Evolutionary conservation across 148 eudicot species (phyloP).

Genomic region (Vaccinium darrowii): DNA sequence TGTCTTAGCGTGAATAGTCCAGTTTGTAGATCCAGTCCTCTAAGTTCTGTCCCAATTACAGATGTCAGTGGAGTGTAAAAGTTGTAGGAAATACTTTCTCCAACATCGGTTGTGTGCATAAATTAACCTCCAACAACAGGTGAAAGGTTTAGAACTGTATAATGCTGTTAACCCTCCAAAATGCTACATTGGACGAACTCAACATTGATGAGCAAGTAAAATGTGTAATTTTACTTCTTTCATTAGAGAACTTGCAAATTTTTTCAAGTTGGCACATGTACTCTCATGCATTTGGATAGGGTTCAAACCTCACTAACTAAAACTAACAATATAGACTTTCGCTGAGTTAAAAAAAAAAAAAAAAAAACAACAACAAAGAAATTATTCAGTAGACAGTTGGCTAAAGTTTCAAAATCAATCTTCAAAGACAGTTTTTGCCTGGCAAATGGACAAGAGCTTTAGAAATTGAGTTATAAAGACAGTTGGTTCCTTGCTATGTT

Average conservation of each 20-base stretch:
- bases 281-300: too few relatives aligned
- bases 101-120: neutral
- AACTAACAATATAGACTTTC: too few relatives aligned
- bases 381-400: neutral
- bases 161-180: neutral
- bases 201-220: neutral
- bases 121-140: neutral
- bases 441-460: neutral
- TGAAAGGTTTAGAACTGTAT: neutral
- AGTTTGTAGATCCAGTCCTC: slow-evolving; percentile 53
- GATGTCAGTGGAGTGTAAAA: slow-evolving; percentile 8
- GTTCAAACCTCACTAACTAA: too few relatives aligned
- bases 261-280: too few relatives aligned
- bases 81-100: neutral
- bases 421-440: neutral
- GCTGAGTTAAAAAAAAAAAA: too few relatives aligned
- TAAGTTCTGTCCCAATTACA: slow-evolving; percentile 36
- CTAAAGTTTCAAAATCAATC: neutral
- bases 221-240: neutral
- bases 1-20: slow-evolving; percentile 54
- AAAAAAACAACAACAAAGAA: too few relatives aligned
- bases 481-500: neutral
- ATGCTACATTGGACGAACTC: neutral
- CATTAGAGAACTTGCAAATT: neutral
- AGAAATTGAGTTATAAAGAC: neutral